These are phyloP conservation scores for Ascodesmis nigricans DNA, from an alignment of 495 filamentous ascomycete species.

Conservation along the genomic window DNA sequence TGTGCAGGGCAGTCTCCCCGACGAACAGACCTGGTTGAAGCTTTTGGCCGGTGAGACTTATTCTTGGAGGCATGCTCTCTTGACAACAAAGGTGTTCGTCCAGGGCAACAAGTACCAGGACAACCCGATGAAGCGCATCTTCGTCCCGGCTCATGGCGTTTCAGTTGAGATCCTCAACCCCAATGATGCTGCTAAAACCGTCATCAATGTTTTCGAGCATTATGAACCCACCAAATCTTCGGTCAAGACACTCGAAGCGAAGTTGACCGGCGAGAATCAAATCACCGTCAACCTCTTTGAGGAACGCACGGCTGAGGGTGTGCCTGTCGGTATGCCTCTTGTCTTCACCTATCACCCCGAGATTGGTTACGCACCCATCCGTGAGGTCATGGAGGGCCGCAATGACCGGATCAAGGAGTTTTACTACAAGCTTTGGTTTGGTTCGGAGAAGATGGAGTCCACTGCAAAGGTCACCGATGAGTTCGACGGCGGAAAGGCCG, in stretches of 20 bases:
- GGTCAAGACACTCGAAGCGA: constrained; percentile 67
- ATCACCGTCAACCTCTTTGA: constrained; percentile 75
- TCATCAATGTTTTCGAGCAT: constrained; percentile 54
- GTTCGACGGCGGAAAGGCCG: constrained; percentile 71
- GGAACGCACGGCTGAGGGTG: constrained; percentile 59
- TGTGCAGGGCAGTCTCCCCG: constrained; percentile 43
- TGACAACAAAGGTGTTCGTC: constrained; percentile 81
- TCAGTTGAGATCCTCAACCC: constrained; percentile 71
- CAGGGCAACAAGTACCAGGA: constrained; percentile 93
- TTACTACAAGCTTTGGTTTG: constrained; percentile 94
- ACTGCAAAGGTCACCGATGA: constrained; percentile 60
- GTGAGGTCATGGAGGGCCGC: constrained; percentile 80
- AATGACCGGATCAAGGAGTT: constrained; percentile 96
- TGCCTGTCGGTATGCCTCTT: constrained; percentile 57
- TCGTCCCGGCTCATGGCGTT: constrained; percentile 63
- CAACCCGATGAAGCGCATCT: constrained; percentile 80
- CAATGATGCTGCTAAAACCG: constrained; percentile 52
- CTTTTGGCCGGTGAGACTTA: constrained; percentile 66
- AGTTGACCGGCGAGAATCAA: constrained; percentile 48
- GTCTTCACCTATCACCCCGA: constrained; percentile 83
- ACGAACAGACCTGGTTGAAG: constrained; percentile 58
- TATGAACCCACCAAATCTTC: constrained; percentile 38
- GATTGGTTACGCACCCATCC: constrained; percentile 81
- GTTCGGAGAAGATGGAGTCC: constrained; percentile 61
- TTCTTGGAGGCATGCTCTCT: constrained; percentile 93